These are phyloP conservation scores for Geranomyces variabilis DNA, from an alignment of 192 early-diverging fungal species.

Conservation along the genomic window DNA sequence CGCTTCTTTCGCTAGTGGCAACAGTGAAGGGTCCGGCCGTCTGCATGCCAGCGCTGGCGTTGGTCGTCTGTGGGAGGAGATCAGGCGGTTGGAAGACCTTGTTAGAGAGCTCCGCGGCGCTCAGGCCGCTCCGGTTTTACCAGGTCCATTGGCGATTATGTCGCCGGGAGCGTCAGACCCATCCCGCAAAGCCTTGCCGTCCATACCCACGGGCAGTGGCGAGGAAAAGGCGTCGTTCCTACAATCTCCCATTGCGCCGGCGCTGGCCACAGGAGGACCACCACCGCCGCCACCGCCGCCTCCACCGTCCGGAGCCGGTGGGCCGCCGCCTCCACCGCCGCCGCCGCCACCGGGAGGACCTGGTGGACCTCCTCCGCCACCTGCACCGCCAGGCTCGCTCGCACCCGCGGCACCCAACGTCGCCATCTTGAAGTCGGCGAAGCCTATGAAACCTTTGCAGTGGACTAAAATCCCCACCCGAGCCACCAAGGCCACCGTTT, in stretches of 20 bases:
- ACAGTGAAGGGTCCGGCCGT: not conserved
- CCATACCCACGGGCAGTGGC: not conserved
- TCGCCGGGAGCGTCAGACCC: not conserved
- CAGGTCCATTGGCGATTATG: no score
- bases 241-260: not conserved
- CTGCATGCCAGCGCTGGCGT: slow-evolving; percentile 14
- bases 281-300: slow-evolving; percentile 32
- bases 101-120: slow-evolving; percentile 24
- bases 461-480: slow-evolving; percentile 50
- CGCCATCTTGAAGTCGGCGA: slow-evolving; percentile 30
- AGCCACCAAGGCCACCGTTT: slow-evolving; percentile 39
- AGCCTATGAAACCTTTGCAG: slow-evolving; percentile 46
- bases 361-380: slow-evolving; percentile 34
- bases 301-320: not conserved
- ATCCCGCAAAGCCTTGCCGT: not conserved
- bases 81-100: slow-evolving; percentile 37
- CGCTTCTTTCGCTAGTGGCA: not conserved
- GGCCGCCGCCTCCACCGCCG: slow-evolving; percentile 29
- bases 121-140: not conserved
- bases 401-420: slow-evolving; percentile 2
- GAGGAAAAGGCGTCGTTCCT: not conserved
- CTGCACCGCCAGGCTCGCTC: slow-evolving; percentile 9
- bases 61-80: slow-evolving; percentile 44
- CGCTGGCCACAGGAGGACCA: not conserved
- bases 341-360: slow-evolving; percentile 17